Percentiles rank a stretch among this genome's conserved stretches.
phyloP scores from a whole-genome alignment of 208 protist genomes.

The Dictyostelium gargantuum region DNA sequence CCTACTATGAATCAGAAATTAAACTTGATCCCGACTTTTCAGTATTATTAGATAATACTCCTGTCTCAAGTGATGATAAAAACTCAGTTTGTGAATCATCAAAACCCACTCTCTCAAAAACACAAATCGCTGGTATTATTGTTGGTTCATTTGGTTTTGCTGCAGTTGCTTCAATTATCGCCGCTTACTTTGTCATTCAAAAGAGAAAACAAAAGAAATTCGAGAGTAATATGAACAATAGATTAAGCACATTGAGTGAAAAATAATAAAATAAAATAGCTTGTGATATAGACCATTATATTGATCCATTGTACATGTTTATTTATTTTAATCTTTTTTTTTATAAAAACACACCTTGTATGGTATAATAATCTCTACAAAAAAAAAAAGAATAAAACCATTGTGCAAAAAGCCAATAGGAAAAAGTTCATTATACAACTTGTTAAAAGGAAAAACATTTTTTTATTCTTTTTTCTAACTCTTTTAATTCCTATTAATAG shows the following conservation, averaged over 20 bases:
- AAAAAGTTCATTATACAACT: too few relatives aligned
- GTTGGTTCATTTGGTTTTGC: neutral
- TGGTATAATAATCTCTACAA: too few relatives aligned
- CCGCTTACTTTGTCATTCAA: neutral
- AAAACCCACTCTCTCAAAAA: neutral
- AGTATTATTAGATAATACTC: neutral
- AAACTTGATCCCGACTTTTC: neutral
- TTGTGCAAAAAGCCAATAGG: too few relatives aligned
- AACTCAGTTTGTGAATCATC: neutral
- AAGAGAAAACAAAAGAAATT: neutral
- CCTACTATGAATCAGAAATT: neutral
- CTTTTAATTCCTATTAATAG: too few relatives aligned
- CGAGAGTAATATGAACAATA: neutral
- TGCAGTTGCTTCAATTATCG: neutral
- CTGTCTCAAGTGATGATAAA: neutral
- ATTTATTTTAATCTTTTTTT: too few relatives aligned
- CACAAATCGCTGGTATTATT: neutral
- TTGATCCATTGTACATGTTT: too few relatives aligned
- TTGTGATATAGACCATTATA: too few relatives aligned
- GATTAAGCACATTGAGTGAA: neutral
- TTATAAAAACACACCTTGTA: too few relatives aligned
- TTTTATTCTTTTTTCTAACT: too few relatives aligned
- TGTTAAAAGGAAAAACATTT: too few relatives aligned
- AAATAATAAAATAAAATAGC: neutral
- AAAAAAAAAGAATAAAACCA: too few relatives aligned